These are phyloP conservation scores for Tylopilus vinaceipallidus DNA, from an alignment of 768 basidiomycete species.

Conservation along the genomic window DNA sequence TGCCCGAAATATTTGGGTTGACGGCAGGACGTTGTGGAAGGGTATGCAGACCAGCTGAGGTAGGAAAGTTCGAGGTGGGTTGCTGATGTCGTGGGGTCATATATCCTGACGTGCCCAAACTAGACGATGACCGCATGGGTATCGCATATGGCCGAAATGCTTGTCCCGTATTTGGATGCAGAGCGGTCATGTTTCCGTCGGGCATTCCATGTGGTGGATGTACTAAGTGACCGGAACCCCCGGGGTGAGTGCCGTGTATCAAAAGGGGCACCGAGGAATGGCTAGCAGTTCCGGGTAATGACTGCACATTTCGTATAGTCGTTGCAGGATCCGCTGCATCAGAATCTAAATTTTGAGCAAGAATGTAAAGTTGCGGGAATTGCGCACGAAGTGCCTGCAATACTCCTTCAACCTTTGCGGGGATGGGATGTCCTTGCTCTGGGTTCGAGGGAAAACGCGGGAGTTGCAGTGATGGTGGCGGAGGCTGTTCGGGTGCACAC, in stretches of 20 bases:
- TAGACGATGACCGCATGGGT: conserved; percentile 1
- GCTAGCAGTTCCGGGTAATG: background rate
- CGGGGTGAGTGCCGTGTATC: background rate
- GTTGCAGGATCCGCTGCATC: background rate
- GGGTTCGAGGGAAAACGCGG: background rate
- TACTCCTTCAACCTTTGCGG: conserved; percentile 11
- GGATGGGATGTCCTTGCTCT: conserved; percentile 3
- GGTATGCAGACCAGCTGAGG: background rate
- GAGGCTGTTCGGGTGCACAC: background rate
- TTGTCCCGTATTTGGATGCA: conserved; percentile 6
- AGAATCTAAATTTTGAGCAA: conserved; percentile 1
- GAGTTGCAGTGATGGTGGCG: background rate
- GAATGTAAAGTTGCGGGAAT: conserved; percentile 7
- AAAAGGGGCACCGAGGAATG: background rate
- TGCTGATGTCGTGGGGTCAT: background rate
- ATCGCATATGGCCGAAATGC: background rate
- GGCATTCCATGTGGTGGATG: conserved; percentile 1
- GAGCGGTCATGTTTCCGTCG: background rate
- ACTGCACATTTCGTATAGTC: background rate
- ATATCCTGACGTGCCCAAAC: conserved; percentile 4
- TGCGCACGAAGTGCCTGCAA: conserved; percentile 18
- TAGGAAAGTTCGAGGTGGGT: background rate
- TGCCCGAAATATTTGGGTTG: background rate
- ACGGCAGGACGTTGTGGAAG: conserved; percentile 22
- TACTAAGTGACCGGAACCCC: background rate